Evolutionary conservation across 495 filamentous ascomycete species (phyloP), one percentile per base, ranked within the genome.

Genomic region (Hypoxylon crocopeplum): DNA sequence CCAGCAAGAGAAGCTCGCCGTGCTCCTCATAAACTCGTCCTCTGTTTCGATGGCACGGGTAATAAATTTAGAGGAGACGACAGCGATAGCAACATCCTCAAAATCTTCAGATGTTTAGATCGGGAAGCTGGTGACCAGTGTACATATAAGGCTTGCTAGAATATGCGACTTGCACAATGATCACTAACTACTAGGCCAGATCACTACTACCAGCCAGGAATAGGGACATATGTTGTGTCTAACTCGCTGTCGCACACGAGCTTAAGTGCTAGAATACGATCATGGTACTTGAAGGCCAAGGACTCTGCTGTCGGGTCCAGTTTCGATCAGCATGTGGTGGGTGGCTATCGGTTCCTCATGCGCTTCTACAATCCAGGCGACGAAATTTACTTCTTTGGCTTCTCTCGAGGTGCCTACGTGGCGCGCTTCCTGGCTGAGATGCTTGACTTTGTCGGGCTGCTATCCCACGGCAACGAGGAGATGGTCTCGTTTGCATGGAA

Each of bases 41-140:
- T 96, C 3, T 95, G 91, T 64, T 96, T 96, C 53, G 92, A 96
- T 68, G 92, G 92, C 19, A 96, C 92, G 0, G 91, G 91, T 1
- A 94, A 96, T 65, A 90, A 92, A 62, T 95, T 94, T 66, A 79
- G 80, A 22, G 90, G 92, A 7, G 88, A 90, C 66, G 85, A 88
- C 41, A 85, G 84, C 7, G 90, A 95, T 67, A 94, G 89, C 67
- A 95, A 94, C 70, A 92, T 96, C 52, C 75, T 96, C 37, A 96
- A 96, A 70, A 92, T 96, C 20, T 96, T 87, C 45, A 72, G 83
- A 8, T 86, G 87, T 78, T 68, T 88, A 4, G 82, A 86, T 48
- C 66, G 82, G 3, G 79, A 73, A 2, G 75, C 75, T 0, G 72
- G 66, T 4, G 73, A 82, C 36, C 80, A 84, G 34, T 84, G 78